A percentile compares a stretch with the other conserved stretches of the same genome.
Evolutionary conservation across 2,329 filamentous ascomycete species (phyloP).

Genomic region (Neonectria hederae): DNA sequence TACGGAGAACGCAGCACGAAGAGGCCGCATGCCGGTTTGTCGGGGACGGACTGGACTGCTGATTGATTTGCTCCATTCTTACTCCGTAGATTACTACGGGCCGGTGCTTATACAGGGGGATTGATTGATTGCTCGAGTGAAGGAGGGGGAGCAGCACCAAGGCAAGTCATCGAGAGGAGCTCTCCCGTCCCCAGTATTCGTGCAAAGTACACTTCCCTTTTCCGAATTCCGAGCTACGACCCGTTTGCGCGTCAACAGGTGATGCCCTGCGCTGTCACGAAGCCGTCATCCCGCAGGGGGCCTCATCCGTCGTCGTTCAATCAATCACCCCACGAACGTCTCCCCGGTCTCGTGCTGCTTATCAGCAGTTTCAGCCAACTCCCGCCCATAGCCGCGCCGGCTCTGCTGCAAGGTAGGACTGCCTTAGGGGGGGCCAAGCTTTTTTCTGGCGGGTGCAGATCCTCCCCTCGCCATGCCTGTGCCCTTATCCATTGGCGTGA

Average conservation of each 20-base stretch:
- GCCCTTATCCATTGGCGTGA: not conserved
- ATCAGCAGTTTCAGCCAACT: constrained; percentile 19
- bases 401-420: not conserved
- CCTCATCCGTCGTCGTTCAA: not conserved
- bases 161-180: not conserved
- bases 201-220: not conserved
- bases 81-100: constrained; percentile 25
- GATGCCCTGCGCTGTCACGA: constrained; percentile 2
- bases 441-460: not conserved
- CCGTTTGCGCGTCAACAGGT: constrained; percentile 1
- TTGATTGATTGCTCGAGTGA: not conserved
- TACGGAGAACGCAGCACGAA: no score
- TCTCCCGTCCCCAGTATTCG: not conserved
- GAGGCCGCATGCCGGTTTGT: not conserved
- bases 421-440: not conserved
- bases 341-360: constrained; percentile 14
- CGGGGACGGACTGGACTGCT: constrained; percentile 4
- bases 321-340: constrained; percentile 16
- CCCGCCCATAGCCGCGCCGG: constrained; percentile 6
- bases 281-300: constrained; percentile 19
- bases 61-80: not conserved
- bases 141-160: not conserved
- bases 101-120: constrained; percentile 10
- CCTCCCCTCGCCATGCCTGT: not conserved
- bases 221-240: not conserved